Evolutionary conservation across 164 flowering plant species (phyloP), one percentile per base, ranked within the genome.

Genomic region (Taxillus chinensis): DNA sequence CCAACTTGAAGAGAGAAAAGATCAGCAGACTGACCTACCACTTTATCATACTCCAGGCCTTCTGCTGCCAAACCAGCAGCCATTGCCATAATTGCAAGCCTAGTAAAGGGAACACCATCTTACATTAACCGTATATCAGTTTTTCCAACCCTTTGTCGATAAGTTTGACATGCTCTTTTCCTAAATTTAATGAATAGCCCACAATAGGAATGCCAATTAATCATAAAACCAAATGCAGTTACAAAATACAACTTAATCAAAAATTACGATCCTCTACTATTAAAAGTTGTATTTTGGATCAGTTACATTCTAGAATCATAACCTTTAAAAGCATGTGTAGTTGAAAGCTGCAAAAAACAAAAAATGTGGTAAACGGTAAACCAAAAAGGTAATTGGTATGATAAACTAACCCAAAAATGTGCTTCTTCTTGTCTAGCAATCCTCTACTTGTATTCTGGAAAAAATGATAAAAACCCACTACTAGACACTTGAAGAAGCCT

Each of bases 401-500:
- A n/a, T n/a, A 61, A 14, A 52, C 63, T 75, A 90, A 96, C 84
- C 73, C 90, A 71, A 67, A 92, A 92, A 64, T 92, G 98, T 61
- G 97, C 98, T 13, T 96, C 96, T 79, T 92, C 97, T 75, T 92
- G 98, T 62, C 92, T 78, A 27, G 89, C 84, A 59, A 90, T 82
- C 73, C 98, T 80, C 53, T 92, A 96, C 67, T 92, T 82, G 66
- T 90, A 88, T 74, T 92, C 98, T 46, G 97, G 96, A 62, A 90
- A 88, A 62, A 90, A 73, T 4, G 89, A 45, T 46, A 97, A 90
- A 73, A 92, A 92, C 57, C 85, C 87, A 65, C 80, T 78, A 50
- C 90, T 90, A 51, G 86, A 92, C 61, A 86, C 98, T 80, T 92
- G 98, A 74, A 92, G 98, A 76, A 92, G 92, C 82, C 98, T 92